phyloP scores from a whole-genome alignment of 2,329 filamentous ascomycete genomes.

The Paecilomyces niveus region DNA sequence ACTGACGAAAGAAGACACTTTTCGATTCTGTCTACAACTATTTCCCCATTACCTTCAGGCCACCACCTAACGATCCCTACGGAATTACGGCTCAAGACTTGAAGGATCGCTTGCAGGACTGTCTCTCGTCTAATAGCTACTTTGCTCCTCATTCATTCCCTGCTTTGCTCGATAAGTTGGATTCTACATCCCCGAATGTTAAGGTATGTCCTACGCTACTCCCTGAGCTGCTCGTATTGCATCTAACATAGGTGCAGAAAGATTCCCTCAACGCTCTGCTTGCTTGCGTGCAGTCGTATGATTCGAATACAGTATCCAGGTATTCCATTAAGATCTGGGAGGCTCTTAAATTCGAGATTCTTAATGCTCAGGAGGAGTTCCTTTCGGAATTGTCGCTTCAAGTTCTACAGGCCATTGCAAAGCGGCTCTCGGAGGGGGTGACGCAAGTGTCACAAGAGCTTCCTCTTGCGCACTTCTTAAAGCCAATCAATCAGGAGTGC shows the following conservation, averaged over 20 bases:
- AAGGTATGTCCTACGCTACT: constrained; percentile 41
- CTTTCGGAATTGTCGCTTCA: constrained; percentile 53
- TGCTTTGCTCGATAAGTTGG: constrained; percentile 61
- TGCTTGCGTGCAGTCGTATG: constrained; percentile 54
- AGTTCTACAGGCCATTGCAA: constrained; percentile 49
- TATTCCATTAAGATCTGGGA: constrained; percentile 63
- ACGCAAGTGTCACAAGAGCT: constrained; percentile 31
- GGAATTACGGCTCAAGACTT: constrained; percentile 63
- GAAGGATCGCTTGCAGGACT: constrained; percentile 57
- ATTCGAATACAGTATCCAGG: constrained; percentile 51
- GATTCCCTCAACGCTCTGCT: constrained; percentile 59
- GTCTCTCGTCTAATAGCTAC: constrained; percentile 54
- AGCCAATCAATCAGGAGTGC: constrained; percentile 59
- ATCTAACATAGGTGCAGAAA: constrained; percentile 36
- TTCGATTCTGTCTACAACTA: constrained; percentile 67
- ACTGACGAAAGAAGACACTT: constrained; percentile 35
- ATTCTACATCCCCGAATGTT: constrained; percentile 61
- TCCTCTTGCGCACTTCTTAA: constrained; percentile 48
- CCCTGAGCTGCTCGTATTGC: background rate
- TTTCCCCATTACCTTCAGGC: constrained; percentile 64
- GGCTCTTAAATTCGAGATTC: constrained; percentile 60
- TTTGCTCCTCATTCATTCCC: constrained; percentile 63
- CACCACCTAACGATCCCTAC: constrained; percentile 62
- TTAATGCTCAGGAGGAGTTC: constrained; percentile 61
- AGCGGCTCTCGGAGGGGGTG: constrained; percentile 44